Conservation (phyloP, 176 grass and related monocot species). For the Lolium rigidum region DNA sequence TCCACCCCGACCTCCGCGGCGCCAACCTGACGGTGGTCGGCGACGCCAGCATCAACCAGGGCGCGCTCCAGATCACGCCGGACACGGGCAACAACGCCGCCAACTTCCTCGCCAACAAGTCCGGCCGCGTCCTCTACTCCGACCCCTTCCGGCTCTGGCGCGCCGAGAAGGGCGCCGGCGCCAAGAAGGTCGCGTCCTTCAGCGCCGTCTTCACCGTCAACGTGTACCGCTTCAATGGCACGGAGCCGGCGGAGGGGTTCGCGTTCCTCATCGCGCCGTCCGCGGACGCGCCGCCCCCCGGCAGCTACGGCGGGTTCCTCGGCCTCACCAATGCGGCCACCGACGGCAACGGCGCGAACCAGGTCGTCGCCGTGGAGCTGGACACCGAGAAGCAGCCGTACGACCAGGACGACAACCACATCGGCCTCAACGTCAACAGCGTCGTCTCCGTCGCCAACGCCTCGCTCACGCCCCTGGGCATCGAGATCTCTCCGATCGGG, state of each 20-base stretch:
- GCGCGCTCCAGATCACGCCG: constrained; percentile 87
- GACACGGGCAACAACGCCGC: constrained; percentile 45
- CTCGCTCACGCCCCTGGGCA: constrained; percentile 48
- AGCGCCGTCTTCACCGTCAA: constrained; percentile 72
- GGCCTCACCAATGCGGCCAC: constrained; percentile 67
- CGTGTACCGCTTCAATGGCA: constrained; percentile 38
- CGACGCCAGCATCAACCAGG: constrained; percentile 45
- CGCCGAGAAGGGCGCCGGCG: neutral
- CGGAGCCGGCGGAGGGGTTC: constrained; percentile 69
- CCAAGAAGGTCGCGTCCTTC: constrained; percentile 66
- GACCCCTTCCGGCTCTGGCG: constrained; percentile 63
- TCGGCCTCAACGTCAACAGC: constrained; percentile 85
- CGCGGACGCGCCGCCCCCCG: constrained; percentile 33
- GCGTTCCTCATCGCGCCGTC: constrained; percentile 69
- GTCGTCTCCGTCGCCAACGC: constrained; percentile 54
- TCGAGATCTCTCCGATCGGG: constrained; percentile 59
- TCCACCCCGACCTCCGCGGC: neutral
- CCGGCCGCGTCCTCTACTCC: constrained; percentile 69
- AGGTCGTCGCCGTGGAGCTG: constrained; percentile 82
- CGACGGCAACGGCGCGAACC: constrained; percentile 60
- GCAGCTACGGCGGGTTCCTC: constrained; percentile 59
- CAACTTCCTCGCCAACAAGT: constrained; percentile 54
- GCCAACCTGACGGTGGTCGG: constrained; percentile 44
- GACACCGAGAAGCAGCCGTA: constrained; percentile 76
- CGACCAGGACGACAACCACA: constrained; percentile 84